Percentiles rank a stretch among this genome's conserved stretches.
Conservation (phyloP, 1,139 yeast genomes). For the Pneumocystis wakefieldiae region DNA sequence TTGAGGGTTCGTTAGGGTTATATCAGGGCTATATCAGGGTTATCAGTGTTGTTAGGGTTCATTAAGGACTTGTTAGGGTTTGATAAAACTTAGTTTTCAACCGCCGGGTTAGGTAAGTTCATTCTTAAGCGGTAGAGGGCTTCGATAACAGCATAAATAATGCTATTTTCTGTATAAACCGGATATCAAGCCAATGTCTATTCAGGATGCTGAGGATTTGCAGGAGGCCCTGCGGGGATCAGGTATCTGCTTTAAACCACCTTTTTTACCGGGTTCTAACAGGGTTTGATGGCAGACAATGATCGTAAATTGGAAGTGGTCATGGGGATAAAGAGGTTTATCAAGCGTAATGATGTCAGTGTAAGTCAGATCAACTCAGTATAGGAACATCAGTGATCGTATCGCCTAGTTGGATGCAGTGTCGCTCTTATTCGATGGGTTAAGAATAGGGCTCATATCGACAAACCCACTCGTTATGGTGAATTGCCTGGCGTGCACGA, state of each 20-base stretch:
- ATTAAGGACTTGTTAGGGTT: too few species aligned
- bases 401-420: background rate
- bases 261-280: background rate
- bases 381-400: too few species aligned
- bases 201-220: background rate
- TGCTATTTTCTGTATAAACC: too few species aligned
- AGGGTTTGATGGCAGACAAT: background rate
- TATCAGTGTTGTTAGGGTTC: too few species aligned
- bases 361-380: background rate
- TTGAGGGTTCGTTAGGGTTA: too few species aligned
- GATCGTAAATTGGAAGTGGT: background rate
- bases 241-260: background rate
- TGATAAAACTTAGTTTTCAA: too few species aligned
- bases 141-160: too few species aligned
- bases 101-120: too few species aligned
- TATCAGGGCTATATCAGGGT: too few species aligned
- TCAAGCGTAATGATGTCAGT: background rate
- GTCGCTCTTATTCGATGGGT: background rate
- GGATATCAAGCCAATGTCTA: background rate
- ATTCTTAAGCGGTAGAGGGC: too few species aligned
- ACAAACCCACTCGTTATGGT: background rate
- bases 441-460: background rate
- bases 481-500: conserved; percentile 43
- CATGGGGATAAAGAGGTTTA: background rate
- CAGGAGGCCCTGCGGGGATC: background rate